A percentile compares a stretch with the other conserved stretches of the same genome.
These are phyloP conservation scores for Euphorbia lathyris DNA, from an alignment of 345 rosid species.

Conservation along the genomic window DNA sequence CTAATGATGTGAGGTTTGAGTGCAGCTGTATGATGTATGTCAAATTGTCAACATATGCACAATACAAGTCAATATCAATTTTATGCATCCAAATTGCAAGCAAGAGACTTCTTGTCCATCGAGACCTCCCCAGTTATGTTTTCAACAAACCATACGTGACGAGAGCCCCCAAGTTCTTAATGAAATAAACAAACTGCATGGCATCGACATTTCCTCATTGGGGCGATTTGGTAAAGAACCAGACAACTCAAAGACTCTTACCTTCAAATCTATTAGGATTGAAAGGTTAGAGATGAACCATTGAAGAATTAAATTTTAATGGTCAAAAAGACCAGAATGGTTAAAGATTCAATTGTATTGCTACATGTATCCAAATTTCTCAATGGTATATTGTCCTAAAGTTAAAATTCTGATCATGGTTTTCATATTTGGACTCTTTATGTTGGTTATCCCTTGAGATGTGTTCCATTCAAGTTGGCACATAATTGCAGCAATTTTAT, in stretches of 20 bases:
- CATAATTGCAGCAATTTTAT: too few species aligned
- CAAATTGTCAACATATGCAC: not conserved
- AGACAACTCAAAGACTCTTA: not conserved
- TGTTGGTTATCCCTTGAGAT: not conserved
- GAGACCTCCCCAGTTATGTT: not conserved
- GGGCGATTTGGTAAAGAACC: not conserved
- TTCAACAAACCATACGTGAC: not conserved
- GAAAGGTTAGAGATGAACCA: too few species aligned
- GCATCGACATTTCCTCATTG: not conserved
- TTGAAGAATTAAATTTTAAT: too few species aligned
- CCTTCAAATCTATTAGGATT: not conserved
- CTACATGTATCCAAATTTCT: too few species aligned
- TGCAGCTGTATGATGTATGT: slow-evolving; percentile 3
- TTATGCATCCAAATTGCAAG: not conserved
- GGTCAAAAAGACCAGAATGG: too few species aligned
- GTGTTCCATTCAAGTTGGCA: not conserved
- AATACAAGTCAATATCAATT: too few species aligned
- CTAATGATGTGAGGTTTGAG: slow-evolving; percentile 39
- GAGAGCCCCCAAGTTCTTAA: not conserved
- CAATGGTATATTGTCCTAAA: too few species aligned
- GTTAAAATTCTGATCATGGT: not conserved
- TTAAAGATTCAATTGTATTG: not conserved
- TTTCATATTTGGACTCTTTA: not conserved
- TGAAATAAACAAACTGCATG: too few species aligned
- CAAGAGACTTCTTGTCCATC: not conserved